Evolutionary conservation across 345 rosid genomes (phyloP), one percentile per base, ranked within the genome.

Genomic region (Eucalyptus curtisii): DNA sequence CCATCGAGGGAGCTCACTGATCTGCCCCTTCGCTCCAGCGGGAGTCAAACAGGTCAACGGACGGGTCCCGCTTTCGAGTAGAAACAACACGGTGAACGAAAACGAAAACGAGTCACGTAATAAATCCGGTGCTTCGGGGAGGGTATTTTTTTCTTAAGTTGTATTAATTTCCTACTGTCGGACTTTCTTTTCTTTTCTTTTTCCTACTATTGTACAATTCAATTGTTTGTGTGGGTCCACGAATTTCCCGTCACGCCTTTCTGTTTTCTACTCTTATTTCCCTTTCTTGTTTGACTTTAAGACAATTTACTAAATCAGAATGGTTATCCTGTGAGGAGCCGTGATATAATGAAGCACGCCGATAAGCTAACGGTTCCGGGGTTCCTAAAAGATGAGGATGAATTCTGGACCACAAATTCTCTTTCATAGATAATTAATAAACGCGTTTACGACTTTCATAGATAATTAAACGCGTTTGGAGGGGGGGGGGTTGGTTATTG

Each of bases 1-100:
- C 95, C 31, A 85, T 88, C 24, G 89, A 90, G 87, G 81, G 81
- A 71, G 81, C 45, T 71, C 81, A 37, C 44, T 71, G 81, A 71
- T 37, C 20, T 37, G 81, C 25, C 45, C 44, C 40, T 5, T 13
- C 25, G 25, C 25, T 19, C n/a, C 89, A 2, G 61, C 19, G 50
- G 33, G 59, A 49, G 59, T 85, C 42, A 49, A 85, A 16, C 13
- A 37, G 45, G 45, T 17, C 82, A 19, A 37, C 81, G 81, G 81
- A 71, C 81, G 45, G 45, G 81, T 37, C 81, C 14, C 44, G 45
- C 45, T 71, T 71, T 33, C 3, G 45, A 10, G 25, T 5, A 5
- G 7, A 19, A 71, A 71, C 81, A 33, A 71, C 1, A 17, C 7
- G 13, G 19, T 37, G 22, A 33, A 37, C 22, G 11, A 17, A 71